A percentile compares a stretch with the other conserved stretches of the same genome.
Evolutionary conservation across 2,329 filamentous ascomycete genomes (phyloP).

Genomic region (Xylaria sp.): DNA sequence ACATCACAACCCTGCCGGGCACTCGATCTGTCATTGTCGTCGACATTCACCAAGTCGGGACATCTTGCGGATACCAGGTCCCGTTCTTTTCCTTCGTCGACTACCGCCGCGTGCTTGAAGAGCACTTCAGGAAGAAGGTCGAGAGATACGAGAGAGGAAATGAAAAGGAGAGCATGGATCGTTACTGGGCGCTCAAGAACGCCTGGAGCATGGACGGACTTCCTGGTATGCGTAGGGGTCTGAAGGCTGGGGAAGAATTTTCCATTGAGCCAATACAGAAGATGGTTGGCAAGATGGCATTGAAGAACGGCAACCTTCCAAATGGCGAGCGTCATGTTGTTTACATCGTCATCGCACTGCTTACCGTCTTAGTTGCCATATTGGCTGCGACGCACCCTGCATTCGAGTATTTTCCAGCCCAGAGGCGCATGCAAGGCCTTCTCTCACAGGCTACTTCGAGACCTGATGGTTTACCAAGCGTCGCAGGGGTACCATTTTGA

Average conservation of each 20-base stretch:
- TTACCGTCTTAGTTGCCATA: constrained; percentile 38
- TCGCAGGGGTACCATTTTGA: constrained; percentile 5
- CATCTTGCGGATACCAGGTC: constrained; percentile 56
- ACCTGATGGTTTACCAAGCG: constrained; percentile 30
- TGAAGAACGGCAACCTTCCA: constrained; percentile 38
- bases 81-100: constrained; percentile 55
- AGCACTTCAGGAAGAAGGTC: constrained; percentile 50
- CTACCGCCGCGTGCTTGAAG: constrained; percentile 51
- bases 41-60: constrained; percentile 54
- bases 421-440: constrained; percentile 41
- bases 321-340: constrained; percentile 32
- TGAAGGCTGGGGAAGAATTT: constrained; percentile 48
- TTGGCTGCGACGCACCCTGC: constrained; percentile 45
- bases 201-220: constrained; percentile 55
- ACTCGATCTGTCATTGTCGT: constrained; percentile 54
- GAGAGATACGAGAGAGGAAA: constrained; percentile 49
- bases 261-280: constrained; percentile 53
- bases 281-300: constrained; percentile 53
- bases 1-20: constrained; percentile 45
- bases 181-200: constrained; percentile 57
- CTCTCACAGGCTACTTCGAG: constrained; percentile 37
- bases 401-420: constrained; percentile 43
- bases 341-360: constrained; percentile 37
- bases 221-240: constrained; percentile 51
- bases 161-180: constrained; percentile 53